phyloP scores from a whole-genome alignment of 805 yeast species.

The Zygoascus flipseniorum region DNA sequence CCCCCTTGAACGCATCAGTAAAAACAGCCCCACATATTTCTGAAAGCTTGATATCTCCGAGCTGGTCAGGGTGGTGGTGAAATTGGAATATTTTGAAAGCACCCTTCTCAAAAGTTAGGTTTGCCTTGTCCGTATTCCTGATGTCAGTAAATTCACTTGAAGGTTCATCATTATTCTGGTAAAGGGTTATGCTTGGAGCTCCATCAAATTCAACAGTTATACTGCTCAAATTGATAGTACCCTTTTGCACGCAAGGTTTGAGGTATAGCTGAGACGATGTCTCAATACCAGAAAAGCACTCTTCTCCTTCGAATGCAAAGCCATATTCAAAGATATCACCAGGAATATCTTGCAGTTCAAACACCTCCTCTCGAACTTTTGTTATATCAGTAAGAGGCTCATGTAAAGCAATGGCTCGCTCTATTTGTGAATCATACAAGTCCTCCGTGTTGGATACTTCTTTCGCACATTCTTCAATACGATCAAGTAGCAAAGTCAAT shows the following conservation, averaged over 20 bases:
- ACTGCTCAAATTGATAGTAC: background rate
- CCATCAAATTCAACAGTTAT: conserved; percentile 9
- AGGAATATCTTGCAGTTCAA: background rate
- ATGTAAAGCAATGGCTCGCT: background rate
- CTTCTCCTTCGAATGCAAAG: conserved; percentile 13
- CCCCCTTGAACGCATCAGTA: background rate
- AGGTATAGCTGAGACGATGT: conserved; percentile 14
- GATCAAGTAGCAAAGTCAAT: conserved; percentile 27
- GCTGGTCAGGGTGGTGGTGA: conserved; percentile 16
- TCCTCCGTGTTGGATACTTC: conserved; percentile 8
- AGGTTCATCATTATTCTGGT: conserved; percentile 7
- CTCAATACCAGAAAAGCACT: conserved; percentile 14
- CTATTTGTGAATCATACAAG: background rate
- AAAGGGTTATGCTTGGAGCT: conserved; percentile 2
- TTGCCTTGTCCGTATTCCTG: conserved; percentile 4
- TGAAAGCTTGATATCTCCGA: conserved; percentile 20
- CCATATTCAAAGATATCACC: conserved; percentile 9
- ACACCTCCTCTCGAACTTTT: background rate
- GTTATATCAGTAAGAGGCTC: background rate
- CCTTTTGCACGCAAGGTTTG: conserved; percentile 5
- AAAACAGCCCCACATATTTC: background rate
- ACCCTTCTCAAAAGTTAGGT: conserved; percentile 17
- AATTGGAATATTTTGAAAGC: conserved; percentile 22
- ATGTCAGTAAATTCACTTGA: conserved; percentile 1
- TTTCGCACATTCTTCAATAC: conserved; percentile 31